Evolutionary conservation across 352 stramenopile species (phyloP), one percentile per base, ranked within the genome.

Genomic region (Pythium scleroteichum): DNA sequence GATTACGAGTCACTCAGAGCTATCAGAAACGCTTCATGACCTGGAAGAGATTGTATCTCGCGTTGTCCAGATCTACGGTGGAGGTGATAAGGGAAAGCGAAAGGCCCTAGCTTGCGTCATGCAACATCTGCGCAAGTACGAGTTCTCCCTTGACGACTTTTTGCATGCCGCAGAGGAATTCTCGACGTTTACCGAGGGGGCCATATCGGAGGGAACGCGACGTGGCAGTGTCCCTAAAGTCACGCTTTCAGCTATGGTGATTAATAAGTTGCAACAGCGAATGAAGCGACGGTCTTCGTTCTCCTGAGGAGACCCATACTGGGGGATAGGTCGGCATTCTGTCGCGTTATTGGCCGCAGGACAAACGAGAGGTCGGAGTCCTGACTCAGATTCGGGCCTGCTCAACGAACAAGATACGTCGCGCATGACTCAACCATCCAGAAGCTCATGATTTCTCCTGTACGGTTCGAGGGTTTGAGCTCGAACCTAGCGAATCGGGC

Each of bases 81-180:
- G 79, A 2, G 84, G 76, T 1, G 79, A 88, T 48, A 84, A 85
- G 42, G 80, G 76, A 47, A 91, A 90, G 53, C 78, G 78, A 33
- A 89, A 90, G 59, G 81, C 84, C 0, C 66, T 93, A 13, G 59
- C 71, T 4, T 88, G 81, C 42, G 78, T 93, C 19, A 85, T 94
- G 61, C 80, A 90, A 70, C 73, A 91, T 44, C 49, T 94, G 51
- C 79, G 81, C 62, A 94, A 92, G 61, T 94, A 85, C 62, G 78
- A 94, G 56, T 94, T 94, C 57, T 91, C 82, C 29, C 68, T 89
- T 24, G 78, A 89, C 54, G 82, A 91, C 48, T 89, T 87, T 32
- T 49, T 91, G 14, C 52, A 77, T 5, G 78, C 78, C 1, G 79
- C 82, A 12, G 82, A 89, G 49, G 82, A 88, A 33, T 67, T 85